phyloP scores from a whole-genome alignment of 164 flowering plant species.

The Macadamia tetraphylla region DNA sequence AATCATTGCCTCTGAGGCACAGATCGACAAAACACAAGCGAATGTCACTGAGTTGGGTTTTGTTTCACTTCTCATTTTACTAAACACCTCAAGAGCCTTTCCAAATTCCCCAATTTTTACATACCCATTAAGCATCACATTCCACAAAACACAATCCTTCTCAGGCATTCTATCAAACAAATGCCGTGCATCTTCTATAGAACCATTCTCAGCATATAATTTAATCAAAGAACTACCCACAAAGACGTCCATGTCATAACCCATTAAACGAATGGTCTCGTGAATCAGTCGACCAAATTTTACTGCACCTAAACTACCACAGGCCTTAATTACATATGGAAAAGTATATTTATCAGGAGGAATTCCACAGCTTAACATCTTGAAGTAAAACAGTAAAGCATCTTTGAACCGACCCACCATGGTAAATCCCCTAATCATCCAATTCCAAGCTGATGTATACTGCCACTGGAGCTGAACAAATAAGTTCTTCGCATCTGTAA shows the following conservation, averaged over 20 bases:
- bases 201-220: conserved; percentile 54
- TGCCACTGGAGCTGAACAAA: conserved; percentile 38
- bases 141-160: conserved; percentile 73
- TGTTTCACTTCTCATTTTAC: conserved; percentile 41
- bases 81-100: conserved; percentile 36
- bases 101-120: conserved; percentile 34
- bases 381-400: conserved; percentile 62
- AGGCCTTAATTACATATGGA: conserved; percentile 71
- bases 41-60: conserved; percentile 58
- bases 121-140: conserved; percentile 75
- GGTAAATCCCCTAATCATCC: conserved; percentile 77
- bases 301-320: conserved; percentile 46
- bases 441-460: conserved; percentile 64
- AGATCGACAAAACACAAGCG: conserved; percentile 48
- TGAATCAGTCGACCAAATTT: conserved; percentile 46
- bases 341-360: conserved; percentile 75
- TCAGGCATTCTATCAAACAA: conserved; percentile 59
- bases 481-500: conserved; percentile 39
- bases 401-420: conserved; percentile 43
- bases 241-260: conserved; percentile 54
- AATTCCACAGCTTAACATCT: conserved; percentile 64
- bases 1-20: conserved; percentile 36
- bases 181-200: conserved; percentile 38
- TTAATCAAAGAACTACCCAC: conserved; percentile 74
- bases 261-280: conserved; percentile 29